Evolutionary conservation across 768 basidiomycete genomes (phyloP).

Genomic region (Lentinus tigrinus): DNA sequence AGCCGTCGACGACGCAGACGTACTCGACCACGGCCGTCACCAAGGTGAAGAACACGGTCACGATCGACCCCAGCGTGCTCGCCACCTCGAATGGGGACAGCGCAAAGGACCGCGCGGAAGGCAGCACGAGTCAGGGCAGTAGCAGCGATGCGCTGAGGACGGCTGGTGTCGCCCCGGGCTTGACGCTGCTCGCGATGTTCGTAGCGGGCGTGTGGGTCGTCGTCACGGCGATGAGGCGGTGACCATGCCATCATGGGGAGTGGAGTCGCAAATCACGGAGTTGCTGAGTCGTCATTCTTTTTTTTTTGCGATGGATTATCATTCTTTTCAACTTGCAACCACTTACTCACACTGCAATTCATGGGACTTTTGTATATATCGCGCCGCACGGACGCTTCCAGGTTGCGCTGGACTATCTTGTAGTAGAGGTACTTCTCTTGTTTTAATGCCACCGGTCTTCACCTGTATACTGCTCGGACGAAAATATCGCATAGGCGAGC

Average conservation of each 20-base stretch:
- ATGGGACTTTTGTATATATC: too few species aligned
- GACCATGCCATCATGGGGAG: not conserved
- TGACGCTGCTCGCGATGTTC: conserved; percentile 12
- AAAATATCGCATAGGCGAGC: too few species aligned
- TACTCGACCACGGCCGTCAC: conserved; percentile 61
- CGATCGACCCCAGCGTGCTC: conserved; percentile 52
- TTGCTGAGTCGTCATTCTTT: too few species aligned
- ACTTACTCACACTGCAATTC: too few species aligned
- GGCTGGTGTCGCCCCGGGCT: conserved; percentile 19
- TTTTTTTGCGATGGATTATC: too few species aligned
- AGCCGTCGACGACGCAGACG: conserved; percentile 39
- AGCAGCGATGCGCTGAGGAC: conserved; percentile 19
- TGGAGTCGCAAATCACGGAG: too few species aligned
- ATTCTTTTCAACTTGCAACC: too few species aligned
- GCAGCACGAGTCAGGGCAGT: conserved; percentile 29
- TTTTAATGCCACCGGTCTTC: too few species aligned
- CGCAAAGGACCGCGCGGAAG: conserved; percentile 38
- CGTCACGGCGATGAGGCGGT: conserved; percentile 5
- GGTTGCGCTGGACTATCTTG: too few species aligned
- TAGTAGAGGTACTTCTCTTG: too few species aligned
- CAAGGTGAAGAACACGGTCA: conserved; percentile 51
- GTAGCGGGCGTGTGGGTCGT: conserved; percentile 11
- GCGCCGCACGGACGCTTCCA: too few species aligned
- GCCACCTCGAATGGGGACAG: conserved; percentile 62
- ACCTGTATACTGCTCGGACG: too few species aligned